Evolutionary conservation across 306 rosid genomes (phyloP).

Genomic region (Alnus glutinosa): DNA sequence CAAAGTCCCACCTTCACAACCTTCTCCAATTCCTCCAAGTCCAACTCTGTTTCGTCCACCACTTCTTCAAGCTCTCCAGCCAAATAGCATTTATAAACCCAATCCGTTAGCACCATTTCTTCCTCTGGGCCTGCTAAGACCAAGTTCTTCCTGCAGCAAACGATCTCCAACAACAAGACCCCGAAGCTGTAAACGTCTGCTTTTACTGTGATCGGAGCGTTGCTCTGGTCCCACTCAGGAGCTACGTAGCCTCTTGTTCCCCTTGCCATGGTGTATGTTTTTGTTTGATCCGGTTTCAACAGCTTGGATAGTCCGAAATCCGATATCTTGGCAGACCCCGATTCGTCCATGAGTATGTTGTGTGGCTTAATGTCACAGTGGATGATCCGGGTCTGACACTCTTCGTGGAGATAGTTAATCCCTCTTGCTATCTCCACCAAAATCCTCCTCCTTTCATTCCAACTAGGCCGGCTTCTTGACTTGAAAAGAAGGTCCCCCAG

Average conservation of each 20-base stretch:
- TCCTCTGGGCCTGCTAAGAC: not conserved
- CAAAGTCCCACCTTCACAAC: constrained; percentile 1
- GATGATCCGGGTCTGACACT: constrained; percentile 11
- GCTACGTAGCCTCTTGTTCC: constrained; percentile 3
- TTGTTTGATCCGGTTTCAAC: constrained; percentile 8
- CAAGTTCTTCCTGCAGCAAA: constrained; percentile 10
- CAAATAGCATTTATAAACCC: not conserved
- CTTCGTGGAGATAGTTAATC: constrained; percentile 2
- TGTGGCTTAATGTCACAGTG: constrained; percentile 12
- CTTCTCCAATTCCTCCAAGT: not conserved
- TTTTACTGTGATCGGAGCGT: not conserved
- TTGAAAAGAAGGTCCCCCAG: constrained; percentile 4
- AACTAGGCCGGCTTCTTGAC: not conserved
- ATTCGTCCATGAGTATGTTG: constrained; percentile 16
- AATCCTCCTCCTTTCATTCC: constrained; percentile 6
- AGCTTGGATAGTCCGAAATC: constrained; percentile 9
- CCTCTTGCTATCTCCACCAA: not conserved
- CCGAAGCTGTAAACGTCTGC: constrained; percentile 8
- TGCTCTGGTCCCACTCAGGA: constrained; percentile 3
- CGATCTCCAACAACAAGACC: not conserved
- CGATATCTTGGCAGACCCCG: not conserved
- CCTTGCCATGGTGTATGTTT: not conserved
- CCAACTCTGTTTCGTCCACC: constrained; percentile 2
- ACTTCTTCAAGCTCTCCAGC: not conserved
- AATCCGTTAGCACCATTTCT: not conserved